Evolutionary conservation across 805 yeast genomes (phyloP).

Genomic region (Metschnikowia colocasiae): DNA sequence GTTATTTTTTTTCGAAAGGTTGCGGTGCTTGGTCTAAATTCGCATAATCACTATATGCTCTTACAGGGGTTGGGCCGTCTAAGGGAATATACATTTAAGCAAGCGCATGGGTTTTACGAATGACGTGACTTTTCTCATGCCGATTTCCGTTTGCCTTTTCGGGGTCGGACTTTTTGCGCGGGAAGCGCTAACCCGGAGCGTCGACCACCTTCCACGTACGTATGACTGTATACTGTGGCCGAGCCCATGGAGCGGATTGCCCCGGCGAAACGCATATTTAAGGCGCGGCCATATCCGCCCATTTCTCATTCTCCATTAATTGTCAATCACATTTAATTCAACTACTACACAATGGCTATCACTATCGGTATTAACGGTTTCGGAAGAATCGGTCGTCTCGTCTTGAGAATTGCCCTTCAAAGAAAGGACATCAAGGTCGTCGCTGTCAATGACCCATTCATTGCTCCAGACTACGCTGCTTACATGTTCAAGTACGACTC

Average conservation of each 20-base stretch:
- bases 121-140: slow-evolving; percentile 6
- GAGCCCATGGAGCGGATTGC: slow-evolving; percentile 19
- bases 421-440: slow-evolving; percentile 77
- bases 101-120: not conserved
- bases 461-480: slow-evolving; percentile 85
- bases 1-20: not conserved
- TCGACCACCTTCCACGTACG: slow-evolving; percentile 7
- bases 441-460: slow-evolving; percentile 90
- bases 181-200: slow-evolving; percentile 12
- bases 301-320: slow-evolving; percentile 2
- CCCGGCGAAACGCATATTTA: slow-evolving; percentile 17
- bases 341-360: slow-evolving; percentile 44
- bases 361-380: slow-evolving; percentile 90
- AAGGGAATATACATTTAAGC: not conserved
- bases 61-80: not conserved
- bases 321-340: slow-evolving; percentile 12
- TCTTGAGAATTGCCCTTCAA: slow-evolving; percentile 71
- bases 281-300: slow-evolving; percentile 1
- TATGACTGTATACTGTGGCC: slow-evolving; percentile 5
- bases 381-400: slow-evolving; percentile 93
- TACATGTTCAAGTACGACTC: slow-evolving; percentile 96
- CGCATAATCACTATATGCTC: slow-evolving; percentile 3
- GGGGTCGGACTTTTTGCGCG: slow-evolving; percentile 9
- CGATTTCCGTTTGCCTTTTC: slow-evolving; percentile 3
- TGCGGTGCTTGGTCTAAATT: not conserved